Evolutionary conservation across 2,329 filamentous ascomycete genomes (phyloP).

Genomic region (Microcyclospora tardicrescens): DNA sequence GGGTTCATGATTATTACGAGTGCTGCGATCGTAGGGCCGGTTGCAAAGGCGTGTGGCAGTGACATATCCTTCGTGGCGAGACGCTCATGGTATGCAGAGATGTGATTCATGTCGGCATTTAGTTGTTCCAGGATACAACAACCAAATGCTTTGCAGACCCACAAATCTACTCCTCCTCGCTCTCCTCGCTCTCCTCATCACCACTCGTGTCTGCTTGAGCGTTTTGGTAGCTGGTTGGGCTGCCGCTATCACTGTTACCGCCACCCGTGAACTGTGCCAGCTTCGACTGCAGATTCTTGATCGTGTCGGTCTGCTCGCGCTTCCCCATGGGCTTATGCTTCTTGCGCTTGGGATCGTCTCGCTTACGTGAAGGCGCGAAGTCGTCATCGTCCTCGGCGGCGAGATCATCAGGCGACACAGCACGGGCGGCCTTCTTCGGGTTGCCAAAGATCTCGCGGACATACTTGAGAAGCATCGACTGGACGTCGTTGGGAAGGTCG

Average conservation of each 20-base stretch:
- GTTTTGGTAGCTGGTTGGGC: constrained; percentile 10
- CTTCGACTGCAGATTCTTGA: constrained; percentile 49
- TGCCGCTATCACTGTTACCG: constrained; percentile 12
- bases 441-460: constrained; percentile 33
- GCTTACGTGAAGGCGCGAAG: constrained; percentile 31
- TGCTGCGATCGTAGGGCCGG: no score
- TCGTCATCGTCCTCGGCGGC: constrained; percentile 34
- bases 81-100: no score
- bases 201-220: constrained; percentile 13
- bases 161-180: constrained; percentile 21
- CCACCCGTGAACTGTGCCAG: constrained; percentile 28
- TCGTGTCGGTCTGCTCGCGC: constrained; percentile 54
- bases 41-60: no score
- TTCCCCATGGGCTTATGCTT: constrained; percentile 71
- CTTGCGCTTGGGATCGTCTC: constrained; percentile 41
- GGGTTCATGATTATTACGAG: no score
- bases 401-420: constrained; percentile 21
- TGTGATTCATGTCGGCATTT: no score
- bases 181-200: constrained; percentile 24
- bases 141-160: background rate
- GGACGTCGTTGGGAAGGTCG: constrained; percentile 40
- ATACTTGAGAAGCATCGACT: constrained; percentile 43
- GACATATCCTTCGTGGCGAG: no score
- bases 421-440: constrained; percentile 9
- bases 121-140: constrained; percentile 1